phyloP scores from a whole-genome alignment of 805 yeast species.

The Yamadazyma laniorum region DNA sequence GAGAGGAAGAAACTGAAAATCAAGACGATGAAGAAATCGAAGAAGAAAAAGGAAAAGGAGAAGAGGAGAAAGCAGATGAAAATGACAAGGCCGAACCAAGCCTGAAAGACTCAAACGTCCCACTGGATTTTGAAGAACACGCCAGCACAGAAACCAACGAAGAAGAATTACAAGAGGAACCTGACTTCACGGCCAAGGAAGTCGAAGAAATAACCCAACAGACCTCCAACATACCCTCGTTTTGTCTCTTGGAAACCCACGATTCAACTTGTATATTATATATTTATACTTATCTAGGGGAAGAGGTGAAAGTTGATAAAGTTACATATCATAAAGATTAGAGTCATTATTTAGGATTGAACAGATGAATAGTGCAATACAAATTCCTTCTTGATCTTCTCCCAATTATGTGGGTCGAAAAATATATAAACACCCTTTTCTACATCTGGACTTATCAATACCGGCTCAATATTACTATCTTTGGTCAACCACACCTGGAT shows the following conservation, averaged over 20 bases:
- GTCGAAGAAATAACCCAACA: constrained; percentile 1
- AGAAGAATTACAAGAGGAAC: constrained; percentile 26
- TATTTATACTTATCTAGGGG: constrained; percentile 77
- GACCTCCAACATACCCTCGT: constrained; percentile 64
- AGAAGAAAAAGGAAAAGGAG: constrained; percentile 44
- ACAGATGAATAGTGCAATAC: constrained; percentile 49
- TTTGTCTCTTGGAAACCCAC: constrained; percentile 84
- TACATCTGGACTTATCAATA: constrained; percentile 72
- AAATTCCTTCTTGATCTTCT: constrained; percentile 74
- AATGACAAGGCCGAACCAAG: constrained; percentile 28
- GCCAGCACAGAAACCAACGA: constrained; percentile 30
- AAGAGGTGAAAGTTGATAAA: constrained; percentile 89
- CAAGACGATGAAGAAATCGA: constrained; percentile 25
- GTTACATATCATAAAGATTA: constrained; percentile 44
- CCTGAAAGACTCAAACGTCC: constrained; percentile 24
- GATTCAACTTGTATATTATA: constrained; percentile 75
- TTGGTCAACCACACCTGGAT: constrained; percentile 96
- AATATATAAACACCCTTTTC: constrained; percentile 93
- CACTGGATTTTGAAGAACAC: constrained; percentile 18
- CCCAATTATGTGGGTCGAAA: constrained; percentile 96
- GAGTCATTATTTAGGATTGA: constrained; percentile 20
- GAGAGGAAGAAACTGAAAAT: constrained; percentile 30
- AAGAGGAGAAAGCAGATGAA: constrained; percentile 34
- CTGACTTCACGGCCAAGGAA: constrained; percentile 11
- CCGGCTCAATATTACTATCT: constrained; percentile 85